Evolutionary conservation across 352 stramenopile species (phyloP).

Genomic region (Globisporangium okanoganense): DNA sequence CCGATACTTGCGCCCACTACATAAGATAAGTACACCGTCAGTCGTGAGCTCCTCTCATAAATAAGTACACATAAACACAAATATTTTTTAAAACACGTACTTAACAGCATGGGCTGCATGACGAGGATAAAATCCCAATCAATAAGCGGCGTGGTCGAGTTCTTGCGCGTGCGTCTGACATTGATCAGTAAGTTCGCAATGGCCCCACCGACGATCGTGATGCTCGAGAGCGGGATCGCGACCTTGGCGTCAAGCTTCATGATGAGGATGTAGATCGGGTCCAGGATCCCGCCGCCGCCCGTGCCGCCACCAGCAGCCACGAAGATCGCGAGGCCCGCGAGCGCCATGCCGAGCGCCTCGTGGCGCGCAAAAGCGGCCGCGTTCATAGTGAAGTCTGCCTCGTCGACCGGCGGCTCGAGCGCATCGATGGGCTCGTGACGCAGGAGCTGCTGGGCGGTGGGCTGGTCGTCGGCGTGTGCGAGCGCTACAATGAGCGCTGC

Average conservation of each 20-base stretch:
- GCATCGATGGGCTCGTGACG: background rate
- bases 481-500: background rate
- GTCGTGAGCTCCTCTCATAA: background rate
- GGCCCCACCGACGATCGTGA: slow-evolving; percentile 94
- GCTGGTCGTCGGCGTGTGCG: background rate
- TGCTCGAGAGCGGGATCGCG: slow-evolving; percentile 94
- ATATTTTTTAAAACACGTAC: slow-evolving; percentile 41
- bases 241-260: slow-evolving; percentile 89
- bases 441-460: background rate
- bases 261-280: slow-evolving; percentile 96
- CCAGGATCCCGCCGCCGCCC: slow-evolving; percentile 92
- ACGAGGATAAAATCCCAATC: slow-evolving; percentile 97
- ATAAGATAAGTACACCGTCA: slow-evolving; percentile 8
- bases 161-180: slow-evolving; percentile 81
- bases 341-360: slow-evolving; percentile 44
- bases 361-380: slow-evolving; percentile 31
- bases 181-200: slow-evolving; percentile 94
- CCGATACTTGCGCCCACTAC: slow-evolving; percentile 70
- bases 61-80: background rate
- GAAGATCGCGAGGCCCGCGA: slow-evolving; percentile 71
- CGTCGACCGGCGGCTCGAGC: background rate
- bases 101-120: slow-evolving; percentile 92
- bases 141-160: slow-evolving; percentile 89
- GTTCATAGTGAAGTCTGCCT: slow-evolving; percentile 16
- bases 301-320: slow-evolving; percentile 88